Conservation (phyloP, 768 basidiomycete genomes). For the Russula ochroleuca region DNA sequence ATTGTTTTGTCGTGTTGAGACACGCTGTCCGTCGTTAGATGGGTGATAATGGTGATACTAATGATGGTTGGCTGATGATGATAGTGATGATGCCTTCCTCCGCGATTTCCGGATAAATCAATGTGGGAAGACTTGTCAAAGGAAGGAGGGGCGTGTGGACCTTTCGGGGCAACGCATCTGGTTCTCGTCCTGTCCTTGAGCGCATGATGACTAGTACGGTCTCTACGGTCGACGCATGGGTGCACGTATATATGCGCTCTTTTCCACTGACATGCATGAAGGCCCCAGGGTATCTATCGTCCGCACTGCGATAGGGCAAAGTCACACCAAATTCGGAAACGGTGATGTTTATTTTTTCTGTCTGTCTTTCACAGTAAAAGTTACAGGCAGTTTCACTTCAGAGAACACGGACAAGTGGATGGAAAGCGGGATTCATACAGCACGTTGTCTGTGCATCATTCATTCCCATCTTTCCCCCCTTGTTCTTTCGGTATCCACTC, state of each 20-base stretch:
- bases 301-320: conserved; percentile 3
- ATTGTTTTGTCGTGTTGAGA: not conserved
- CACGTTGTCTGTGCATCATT: not conserved
- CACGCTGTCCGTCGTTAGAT: not conserved
- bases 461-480: not conserved
- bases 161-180: not conserved
- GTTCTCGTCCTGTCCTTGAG: not conserved
- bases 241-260: not conserved
- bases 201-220: too few relatives aligned
- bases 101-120: conserved; percentile 2
- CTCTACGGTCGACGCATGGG: too few relatives aligned
- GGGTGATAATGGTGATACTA: not conserved
- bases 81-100: not conserved
- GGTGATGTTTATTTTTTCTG: not conserved
- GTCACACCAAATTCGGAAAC: conserved; percentile 9
- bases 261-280: not conserved
- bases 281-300: not conserved
- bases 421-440: not conserved
- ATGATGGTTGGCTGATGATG: not conserved
- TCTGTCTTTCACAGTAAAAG: not conserved
- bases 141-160: not conserved
- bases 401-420: not conserved
- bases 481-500: not conserved
- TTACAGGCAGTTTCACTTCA: not conserved
- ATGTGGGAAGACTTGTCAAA: not conserved